These are phyloP conservation scores for Hanseniaspora occidentalis DNA, from an alignment of 805 yeast genomes.

Conservation along the genomic window DNA sequence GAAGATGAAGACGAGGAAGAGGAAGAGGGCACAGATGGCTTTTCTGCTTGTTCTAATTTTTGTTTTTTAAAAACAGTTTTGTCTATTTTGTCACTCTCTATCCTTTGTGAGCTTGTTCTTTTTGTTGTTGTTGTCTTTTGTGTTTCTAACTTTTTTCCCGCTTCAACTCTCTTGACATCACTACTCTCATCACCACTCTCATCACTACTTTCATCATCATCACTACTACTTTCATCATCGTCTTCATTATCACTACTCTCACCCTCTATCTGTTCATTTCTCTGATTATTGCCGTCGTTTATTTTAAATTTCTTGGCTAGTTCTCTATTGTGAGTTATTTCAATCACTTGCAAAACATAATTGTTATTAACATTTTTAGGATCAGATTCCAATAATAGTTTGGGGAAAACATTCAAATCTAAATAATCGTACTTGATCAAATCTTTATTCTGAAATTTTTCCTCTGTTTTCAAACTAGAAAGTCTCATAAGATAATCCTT, in stretches of 20 bases:
- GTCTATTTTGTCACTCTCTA: too few species aligned
- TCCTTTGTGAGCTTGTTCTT: too few species aligned
- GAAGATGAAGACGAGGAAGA: slow-evolving; percentile 4
- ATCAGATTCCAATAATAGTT: not conserved
- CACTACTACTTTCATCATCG: slow-evolving; percentile 2
- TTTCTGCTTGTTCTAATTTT: too few species aligned
- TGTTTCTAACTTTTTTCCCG: too few species aligned
- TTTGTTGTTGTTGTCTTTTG: too few species aligned
- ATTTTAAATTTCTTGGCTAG: not conserved
- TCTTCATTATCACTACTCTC: not conserved
- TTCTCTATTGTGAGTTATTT: not conserved
- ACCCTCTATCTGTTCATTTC: too few species aligned
- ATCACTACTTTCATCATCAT: too few species aligned
- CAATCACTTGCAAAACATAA: not conserved
- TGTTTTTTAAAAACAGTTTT: too few species aligned
- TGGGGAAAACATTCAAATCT: not conserved
- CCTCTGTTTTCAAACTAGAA: slow-evolving; percentile 11
- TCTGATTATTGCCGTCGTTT: too few species aligned
- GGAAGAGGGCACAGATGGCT: too few species aligned
- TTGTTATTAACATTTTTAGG: not conserved
- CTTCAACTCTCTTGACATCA: too few species aligned
- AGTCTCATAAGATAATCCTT: slow-evolving; percentile 19
- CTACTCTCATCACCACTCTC: too few species aligned
- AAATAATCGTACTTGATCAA: not conserved
- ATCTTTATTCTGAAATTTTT: slow-evolving; percentile 1